Evolutionary conservation across 306 rosid genomes (phyloP).

Genomic region (Prosopis cineraria): DNA sequence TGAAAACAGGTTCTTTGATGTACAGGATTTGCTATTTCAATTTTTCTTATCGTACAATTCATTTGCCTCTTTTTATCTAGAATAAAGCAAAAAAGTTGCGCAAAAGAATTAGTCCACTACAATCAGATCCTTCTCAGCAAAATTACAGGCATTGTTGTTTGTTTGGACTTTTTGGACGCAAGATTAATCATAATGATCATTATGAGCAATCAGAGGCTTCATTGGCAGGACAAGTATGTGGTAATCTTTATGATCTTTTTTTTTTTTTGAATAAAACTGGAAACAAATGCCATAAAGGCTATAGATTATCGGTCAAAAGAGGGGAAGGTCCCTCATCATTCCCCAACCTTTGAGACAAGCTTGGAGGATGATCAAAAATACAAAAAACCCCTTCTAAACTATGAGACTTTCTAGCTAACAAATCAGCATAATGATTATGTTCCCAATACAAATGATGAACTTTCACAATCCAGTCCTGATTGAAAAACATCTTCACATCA

Average conservation of each 20-base stretch:
- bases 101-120: slow-evolving; percentile 51
- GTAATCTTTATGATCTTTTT: slow-evolving; percentile 35
- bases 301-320: no score
- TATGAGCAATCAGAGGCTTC: slow-evolving; percentile 74
- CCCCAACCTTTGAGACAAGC: no score
- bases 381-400: no score
- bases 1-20: background rate
- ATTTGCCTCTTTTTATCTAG: slow-evolving; percentile 45
- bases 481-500: no score
- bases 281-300: no score
- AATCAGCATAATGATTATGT: no score
- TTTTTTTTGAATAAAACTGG: no score
- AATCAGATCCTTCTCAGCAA: slow-evolving; percentile 47
- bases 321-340: no score
- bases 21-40: slow-evolving; percentile 9
- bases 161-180: slow-evolving; percentile 63
- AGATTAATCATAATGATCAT: slow-evolving; percentile 55
- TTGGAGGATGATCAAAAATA: no score
- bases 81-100: slow-evolving; percentile 56
- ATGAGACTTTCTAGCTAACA: no score
- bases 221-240: slow-evolving; percentile 76
- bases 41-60: slow-evolving; percentile 17
- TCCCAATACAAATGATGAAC: no score
- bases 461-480: no score
- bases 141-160: slow-evolving; percentile 37